A percentile compares a stretch with the other conserved stretches of the same genome.
phyloP scores from a whole-genome alignment of 257 asterid species.

The Knoxia roxburghii region DNA sequence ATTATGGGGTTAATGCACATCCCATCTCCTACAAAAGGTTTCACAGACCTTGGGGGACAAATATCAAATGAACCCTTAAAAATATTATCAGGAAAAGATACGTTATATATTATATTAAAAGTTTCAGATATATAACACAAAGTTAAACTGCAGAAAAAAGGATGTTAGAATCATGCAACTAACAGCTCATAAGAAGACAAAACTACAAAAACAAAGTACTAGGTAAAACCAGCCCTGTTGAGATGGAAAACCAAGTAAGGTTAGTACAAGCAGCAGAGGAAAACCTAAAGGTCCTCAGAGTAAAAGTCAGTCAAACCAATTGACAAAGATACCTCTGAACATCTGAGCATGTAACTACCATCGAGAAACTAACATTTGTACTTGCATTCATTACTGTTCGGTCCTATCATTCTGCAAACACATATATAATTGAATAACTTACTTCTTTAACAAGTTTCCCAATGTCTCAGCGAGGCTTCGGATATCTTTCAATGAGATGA shows the following conservation, averaged over 20 bases:
- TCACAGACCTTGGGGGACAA: no score
- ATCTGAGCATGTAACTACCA: not conserved
- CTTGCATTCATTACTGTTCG: not conserved
- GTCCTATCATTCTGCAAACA: not conserved
- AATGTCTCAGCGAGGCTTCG: slow-evolving; percentile 41
- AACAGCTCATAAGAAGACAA: no score
- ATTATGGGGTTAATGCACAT: not conserved
- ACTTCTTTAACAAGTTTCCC: slow-evolving; percentile 64
- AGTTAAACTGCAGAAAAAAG: not conserved
- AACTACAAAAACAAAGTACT: not conserved
- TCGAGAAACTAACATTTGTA: not conserved
- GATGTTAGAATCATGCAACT: not conserved
- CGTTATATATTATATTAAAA: not conserved
- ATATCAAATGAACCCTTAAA: no score
- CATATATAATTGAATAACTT: slow-evolving; percentile 16
- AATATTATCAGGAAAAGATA: not conserved
- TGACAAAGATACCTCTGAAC: not conserved
- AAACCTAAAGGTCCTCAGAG: not conserved
- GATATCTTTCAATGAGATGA: slow-evolving; percentile 39
- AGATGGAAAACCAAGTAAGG: not conserved
- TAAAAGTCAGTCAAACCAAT: not conserved
- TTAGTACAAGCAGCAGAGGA: not conserved
- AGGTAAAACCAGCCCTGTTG: not conserved
- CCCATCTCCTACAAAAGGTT: no score
- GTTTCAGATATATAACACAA: not conserved